A percentile compares a stretch with the other conserved stretches of the same genome.
phyloP scores from a whole-genome alignment of 2,329 filamentous ascomycete species.

The Falciphora oryzae region DNA sequence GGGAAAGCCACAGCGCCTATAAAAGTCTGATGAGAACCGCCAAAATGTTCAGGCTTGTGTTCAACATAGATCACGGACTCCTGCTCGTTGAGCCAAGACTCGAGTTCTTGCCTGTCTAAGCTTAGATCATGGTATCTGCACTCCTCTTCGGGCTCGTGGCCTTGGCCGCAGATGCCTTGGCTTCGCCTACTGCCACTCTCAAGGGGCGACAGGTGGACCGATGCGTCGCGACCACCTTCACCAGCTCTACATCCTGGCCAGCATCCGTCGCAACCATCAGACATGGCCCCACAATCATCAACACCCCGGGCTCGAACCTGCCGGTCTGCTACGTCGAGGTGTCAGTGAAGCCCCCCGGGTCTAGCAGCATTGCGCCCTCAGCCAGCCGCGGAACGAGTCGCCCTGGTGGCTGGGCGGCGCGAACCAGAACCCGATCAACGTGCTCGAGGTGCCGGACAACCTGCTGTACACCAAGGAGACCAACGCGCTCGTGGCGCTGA shows the following conservation, averaged over 20 bases:
- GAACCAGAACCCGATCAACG: constrained; percentile 19
- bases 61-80: no score
- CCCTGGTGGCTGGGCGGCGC: constrained; percentile 35
- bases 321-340: constrained; percentile 35
- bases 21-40: no score
- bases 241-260: constrained; percentile 1
- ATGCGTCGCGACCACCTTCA: constrained; percentile 11
- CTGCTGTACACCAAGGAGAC: constrained; percentile 14
- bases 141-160: neutral
- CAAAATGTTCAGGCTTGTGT: no score
- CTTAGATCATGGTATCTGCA: no score
- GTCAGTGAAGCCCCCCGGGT: constrained; percentile 16
- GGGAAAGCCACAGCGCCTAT: no score
- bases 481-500: constrained; percentile 30
- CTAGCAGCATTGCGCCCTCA: constrained; percentile 31
- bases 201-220: neutral
- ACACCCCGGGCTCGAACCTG: constrained; percentile 26
- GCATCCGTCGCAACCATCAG: constrained; percentile 24
- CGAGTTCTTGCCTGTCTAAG: no score
- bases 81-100: no score
- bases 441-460: neutral
- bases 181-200: neutral
- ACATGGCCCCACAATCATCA: constrained; percentile 2
- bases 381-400: constrained; percentile 26
- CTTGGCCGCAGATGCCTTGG: neutral